phyloP scores from a whole-genome alignment of 2,329 filamentous ascomycete species.

The Xylariaceae sp. region DNA sequence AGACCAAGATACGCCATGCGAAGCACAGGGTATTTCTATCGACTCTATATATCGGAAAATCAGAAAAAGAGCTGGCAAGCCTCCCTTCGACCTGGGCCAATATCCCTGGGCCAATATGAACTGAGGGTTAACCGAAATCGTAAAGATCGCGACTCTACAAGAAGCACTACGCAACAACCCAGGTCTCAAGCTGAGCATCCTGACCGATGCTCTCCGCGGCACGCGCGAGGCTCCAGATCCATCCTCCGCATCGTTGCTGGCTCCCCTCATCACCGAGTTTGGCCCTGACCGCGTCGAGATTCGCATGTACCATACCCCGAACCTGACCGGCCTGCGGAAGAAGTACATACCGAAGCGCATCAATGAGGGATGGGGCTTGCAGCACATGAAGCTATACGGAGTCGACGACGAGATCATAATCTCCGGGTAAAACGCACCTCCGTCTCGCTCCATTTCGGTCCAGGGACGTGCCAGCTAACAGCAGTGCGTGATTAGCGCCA shows the following conservation, averaged over 20 bases:
- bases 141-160: conserved; percentile 67
- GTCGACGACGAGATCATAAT: conserved; percentile 93
- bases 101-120: conserved; percentile 1
- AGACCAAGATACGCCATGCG: conserved; percentile 78
- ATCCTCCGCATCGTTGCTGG: conserved; percentile 83
- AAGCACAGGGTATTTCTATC: conserved; percentile 80
- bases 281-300: conserved; percentile 80
- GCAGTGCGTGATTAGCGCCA: conserved; percentile 51
- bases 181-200: conserved; percentile 73
- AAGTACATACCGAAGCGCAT: conserved; percentile 79
- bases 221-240: conserved; percentile 83
- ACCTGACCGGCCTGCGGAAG: conserved; percentile 82
- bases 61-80: conserved; percentile 73
- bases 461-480: conserved; percentile 17
- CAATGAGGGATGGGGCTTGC: conserved; percentile 96
- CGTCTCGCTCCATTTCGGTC: not conserved
- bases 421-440: conserved; percentile 57
- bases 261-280: conserved; percentile 77
- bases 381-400: conserved; percentile 99
- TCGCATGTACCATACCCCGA: conserved; percentile 97
- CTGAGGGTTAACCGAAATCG: conserved; percentile 13
- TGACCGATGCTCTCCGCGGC: conserved; percentile 86
- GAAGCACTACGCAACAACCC: conserved; percentile 70
- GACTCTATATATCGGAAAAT: conserved; percentile 95
- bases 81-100: conserved; percentile 4